Evolutionary conservation across 1,284 basidiomycete genomes (phyloP).

Genomic region (Ustilago trichophora): DNA sequence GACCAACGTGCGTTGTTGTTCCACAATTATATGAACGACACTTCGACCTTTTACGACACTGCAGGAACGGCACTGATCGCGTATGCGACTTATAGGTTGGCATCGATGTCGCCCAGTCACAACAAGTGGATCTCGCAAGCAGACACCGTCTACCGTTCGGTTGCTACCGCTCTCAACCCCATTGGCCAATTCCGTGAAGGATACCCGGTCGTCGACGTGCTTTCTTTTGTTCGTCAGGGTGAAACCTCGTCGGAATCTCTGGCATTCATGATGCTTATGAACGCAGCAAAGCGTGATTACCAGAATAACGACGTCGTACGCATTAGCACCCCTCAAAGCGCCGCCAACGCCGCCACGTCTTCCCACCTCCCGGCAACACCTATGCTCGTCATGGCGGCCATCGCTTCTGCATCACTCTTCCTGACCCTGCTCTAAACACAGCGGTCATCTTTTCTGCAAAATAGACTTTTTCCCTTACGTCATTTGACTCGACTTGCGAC

Average conservation of each 20-base stretch:
- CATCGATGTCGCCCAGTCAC: slow-evolving; percentile 43
- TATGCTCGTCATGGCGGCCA: not conserved
- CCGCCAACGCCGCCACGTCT: slow-evolving; percentile 11
- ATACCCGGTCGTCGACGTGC: slow-evolving; percentile 54
- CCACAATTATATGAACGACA: slow-evolving; percentile 60
- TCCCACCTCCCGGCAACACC: not conserved
- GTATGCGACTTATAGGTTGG: slow-evolving; percentile 58
- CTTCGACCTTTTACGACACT: slow-evolving; percentile 48
- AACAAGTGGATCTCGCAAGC: slow-evolving; percentile 36
- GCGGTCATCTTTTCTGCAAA: not conserved
- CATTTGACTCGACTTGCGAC: too few relatives aligned
- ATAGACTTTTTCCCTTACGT: slow-evolving; percentile 4
- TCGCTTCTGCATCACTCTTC: not conserved
- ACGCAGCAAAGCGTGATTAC: slow-evolving; percentile 58
- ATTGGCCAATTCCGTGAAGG: slow-evolving; percentile 43
- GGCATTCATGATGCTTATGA: slow-evolving; percentile 57
- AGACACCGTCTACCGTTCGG: slow-evolving; percentile 50
- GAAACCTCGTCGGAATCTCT: slow-evolving; percentile 56
- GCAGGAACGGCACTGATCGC: slow-evolving; percentile 58
- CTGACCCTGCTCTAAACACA: not conserved
- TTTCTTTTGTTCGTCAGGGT: slow-evolving; percentile 43
- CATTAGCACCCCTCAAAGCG: slow-evolving; percentile 18
- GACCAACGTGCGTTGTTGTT: slow-evolving; percentile 62
- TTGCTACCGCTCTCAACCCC: slow-evolving; percentile 41
- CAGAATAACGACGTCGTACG: slow-evolving; percentile 32